Evolutionary conservation across 805 yeast species (phyloP).

Genomic region (Hanseniaspora clermontiae): DNA sequence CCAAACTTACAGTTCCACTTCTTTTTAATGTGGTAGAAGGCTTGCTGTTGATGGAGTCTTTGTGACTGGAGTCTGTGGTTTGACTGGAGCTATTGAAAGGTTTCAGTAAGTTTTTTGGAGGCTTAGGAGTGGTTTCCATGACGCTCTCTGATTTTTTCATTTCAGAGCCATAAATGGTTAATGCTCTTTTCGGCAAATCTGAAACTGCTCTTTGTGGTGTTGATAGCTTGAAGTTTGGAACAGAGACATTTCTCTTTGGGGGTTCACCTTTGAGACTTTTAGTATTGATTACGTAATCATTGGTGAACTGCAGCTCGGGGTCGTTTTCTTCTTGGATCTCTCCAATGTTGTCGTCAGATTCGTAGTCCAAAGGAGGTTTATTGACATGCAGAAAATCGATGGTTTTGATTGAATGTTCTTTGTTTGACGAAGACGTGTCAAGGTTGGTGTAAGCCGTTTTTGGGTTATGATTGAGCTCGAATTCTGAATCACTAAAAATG

Average conservation of each 20-base stretch:
- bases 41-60: neutral
- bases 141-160: neutral
- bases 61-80: neutral
- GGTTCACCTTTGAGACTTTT: too few species aligned
- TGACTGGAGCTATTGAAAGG: neutral
- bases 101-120: neutral
- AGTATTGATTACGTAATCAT: constrained; percentile 3
- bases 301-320: neutral
- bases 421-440: neutral
- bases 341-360: neutral
- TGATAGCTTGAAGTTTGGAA: neutral
- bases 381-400: neutral
- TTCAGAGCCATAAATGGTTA: neutral
- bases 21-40: neutral
- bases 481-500: constrained; percentile 8
- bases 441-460: neutral
- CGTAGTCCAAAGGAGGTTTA: neutral
- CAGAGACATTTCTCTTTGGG: neutral
- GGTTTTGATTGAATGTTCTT: neutral
- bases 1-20: constrained; percentile 1
- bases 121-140: neutral
- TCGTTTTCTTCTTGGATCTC: neutral
- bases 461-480: neutral
- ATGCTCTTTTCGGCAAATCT: neutral
- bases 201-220: constrained; percentile 1